These are phyloP conservation scores for Coriolopsis trogii DNA, from an alignment of 1,284 basidiomycete genomes.

Conservation along the genomic window DNA sequence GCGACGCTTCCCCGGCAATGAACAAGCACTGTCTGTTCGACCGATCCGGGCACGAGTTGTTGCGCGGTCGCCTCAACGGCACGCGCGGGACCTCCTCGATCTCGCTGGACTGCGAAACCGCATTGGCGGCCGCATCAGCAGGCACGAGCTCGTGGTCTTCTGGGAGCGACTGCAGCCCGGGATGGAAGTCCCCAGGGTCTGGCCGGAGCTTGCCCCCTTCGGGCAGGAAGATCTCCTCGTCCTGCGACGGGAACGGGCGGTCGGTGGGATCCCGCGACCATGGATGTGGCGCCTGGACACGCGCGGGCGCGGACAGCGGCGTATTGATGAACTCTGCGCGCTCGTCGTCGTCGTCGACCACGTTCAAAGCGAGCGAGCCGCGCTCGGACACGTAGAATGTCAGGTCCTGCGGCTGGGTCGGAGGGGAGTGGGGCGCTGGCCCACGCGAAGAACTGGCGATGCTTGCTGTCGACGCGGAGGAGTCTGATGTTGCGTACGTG, in stretches of 20 bases:
- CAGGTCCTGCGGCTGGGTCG: slow-evolving; percentile 14
- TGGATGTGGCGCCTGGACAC: slow-evolving; percentile 12
- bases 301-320: slow-evolving; percentile 23
- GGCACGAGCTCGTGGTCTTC: slow-evolving; percentile 47
- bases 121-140: background rate
- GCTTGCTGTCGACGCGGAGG: slow-evolving; percentile 22
- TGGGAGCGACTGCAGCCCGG: slow-evolving; percentile 48
- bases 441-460: slow-evolving; percentile 10
- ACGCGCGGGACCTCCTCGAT: slow-evolving; percentile 15
- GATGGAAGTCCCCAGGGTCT: slow-evolving; percentile 28
- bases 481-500: slow-evolving; percentile 22
- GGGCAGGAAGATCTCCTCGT: slow-evolving; percentile 12
- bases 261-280: slow-evolving; percentile 6
- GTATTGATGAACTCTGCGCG: slow-evolving; percentile 25
- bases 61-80: slow-evolving; percentile 24
- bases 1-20: slow-evolving; percentile 16
- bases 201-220: slow-evolving; percentile 18
- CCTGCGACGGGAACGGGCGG: slow-evolving; percentile 11
- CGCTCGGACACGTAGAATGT: slow-evolving; percentile 48
- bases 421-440: slow-evolving; percentile 14
- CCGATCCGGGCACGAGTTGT: slow-evolving; percentile 25
- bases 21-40: slow-evolving; percentile 30
- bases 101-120: slow-evolving; percentile 19
- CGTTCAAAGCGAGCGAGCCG: slow-evolving; percentile 41
- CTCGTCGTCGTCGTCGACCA: slow-evolving; percentile 15